Conservation (phyloP, 208 protist genomes). For the Crithidia bombi region DNA sequence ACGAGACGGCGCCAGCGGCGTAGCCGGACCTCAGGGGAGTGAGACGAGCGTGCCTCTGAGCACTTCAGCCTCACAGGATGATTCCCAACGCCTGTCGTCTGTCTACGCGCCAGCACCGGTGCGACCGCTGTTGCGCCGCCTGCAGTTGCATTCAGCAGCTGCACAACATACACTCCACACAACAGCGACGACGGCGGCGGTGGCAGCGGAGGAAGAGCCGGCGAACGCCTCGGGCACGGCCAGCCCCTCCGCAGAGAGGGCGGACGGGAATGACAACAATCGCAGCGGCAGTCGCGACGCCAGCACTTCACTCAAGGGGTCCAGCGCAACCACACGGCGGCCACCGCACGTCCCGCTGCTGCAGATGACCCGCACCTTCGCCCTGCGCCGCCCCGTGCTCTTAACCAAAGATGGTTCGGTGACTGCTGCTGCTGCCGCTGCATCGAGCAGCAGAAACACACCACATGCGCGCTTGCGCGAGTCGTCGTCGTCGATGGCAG, state of each 20-base stretch:
- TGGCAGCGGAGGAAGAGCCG: neutral
- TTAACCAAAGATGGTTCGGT: constrained; percentile 20
- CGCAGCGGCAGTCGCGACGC: neutral
- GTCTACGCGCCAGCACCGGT: neutral
- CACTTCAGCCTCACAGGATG: neutral
- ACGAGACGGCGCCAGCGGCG: too few species aligned
- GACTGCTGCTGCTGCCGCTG: neutral
- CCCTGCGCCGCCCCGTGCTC: constrained; percentile 24
- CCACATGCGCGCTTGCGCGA: neutral
- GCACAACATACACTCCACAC: neutral
- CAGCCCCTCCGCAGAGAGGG: neutral
- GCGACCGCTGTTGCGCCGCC: constrained; percentile 16
- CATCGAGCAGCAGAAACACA: neutral
- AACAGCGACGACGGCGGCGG: neutral
- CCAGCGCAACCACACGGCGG: neutral
- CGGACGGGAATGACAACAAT: neutral
- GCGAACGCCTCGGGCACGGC: neutral
- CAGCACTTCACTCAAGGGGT: neutral
- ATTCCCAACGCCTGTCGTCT: neutral
- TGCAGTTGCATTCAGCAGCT: neutral
- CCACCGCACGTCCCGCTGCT: constrained; percentile 4
- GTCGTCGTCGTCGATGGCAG: neutral
- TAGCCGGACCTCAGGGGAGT: too few species aligned
- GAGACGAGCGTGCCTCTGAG: too few species aligned
- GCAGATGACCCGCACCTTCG: constrained; percentile 25